Base-by-base conservation (phyloP, 495 filamentous ascomycete genomes). In the Penicillium riverlandense region DNA sequence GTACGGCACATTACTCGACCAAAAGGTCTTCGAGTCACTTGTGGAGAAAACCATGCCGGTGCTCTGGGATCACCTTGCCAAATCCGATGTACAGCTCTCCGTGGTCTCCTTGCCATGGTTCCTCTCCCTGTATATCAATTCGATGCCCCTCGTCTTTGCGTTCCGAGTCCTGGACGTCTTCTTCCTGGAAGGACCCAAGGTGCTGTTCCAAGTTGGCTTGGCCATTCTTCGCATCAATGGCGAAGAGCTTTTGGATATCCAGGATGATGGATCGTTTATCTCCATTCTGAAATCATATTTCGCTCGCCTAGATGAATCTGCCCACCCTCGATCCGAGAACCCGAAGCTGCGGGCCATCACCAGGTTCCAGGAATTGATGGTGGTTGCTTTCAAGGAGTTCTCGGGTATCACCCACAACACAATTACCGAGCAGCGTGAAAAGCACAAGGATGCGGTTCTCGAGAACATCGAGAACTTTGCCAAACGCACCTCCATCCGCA, bases 21-120 rank as follows among this genome's bases (percentile, higher is more conserved):
- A 98, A 55, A 84, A 88, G 48, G 92, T 98, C 2, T 97, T 98
- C 59, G 92, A 98, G 64, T 92, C 88, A 2, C 71, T 97, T 1
- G 92, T 98, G 12, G 94, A 98, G 61, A 95, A 88, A 69, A 98
- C 91, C 1, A 98, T 98, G 92, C 92, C 92, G 10, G 86, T 98
- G 35, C 75, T 98, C 6, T 98, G 92, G 94, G 90, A 97, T 13
- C 94, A 98, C 50, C 84, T 98, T 11, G 80, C 84, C 42, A 95
- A 91, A 61, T 89, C 83, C 40, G 92, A 98, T 57, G 90, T 98
- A 14, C 92, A 98, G 66, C 82, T 98, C n/a, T 97, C 94, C 0
- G 92, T 98, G 29, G 94, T 97, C 7, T 96, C 91, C 28, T 74
- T 98, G 8, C 92, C 92, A 12, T 98, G 92, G 92, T 98, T 98